These are phyloP conservation scores for Leishmania lainsoni DNA, from an alignment of 208 protist species.

Conservation along the genomic window DNA sequence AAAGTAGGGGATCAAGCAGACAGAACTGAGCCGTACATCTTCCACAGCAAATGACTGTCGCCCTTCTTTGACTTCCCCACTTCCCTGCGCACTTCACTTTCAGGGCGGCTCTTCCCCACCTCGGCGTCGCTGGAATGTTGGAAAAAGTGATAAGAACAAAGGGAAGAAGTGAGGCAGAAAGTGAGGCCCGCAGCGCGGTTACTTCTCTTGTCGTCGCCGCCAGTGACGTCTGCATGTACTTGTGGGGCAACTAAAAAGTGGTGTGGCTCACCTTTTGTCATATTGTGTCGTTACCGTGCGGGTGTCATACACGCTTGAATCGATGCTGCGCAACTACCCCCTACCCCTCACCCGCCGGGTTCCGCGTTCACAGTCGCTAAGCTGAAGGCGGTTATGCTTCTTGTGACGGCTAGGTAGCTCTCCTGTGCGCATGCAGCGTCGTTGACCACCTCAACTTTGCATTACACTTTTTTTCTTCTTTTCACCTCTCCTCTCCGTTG, in stretches of 20 bases:
- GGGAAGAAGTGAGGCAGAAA: not conserved
- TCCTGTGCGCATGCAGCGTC: not conserved
- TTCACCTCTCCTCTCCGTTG: conserved; percentile 5
- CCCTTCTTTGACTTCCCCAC: not conserved
- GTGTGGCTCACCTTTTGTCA: not conserved
- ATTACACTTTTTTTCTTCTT: not conserved
- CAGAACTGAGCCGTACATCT: not conserved
- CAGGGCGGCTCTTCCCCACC: not conserved
- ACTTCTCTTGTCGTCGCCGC: not conserved
- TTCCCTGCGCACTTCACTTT: not conserved
- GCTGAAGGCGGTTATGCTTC: not conserved
- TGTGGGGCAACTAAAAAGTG: not conserved
- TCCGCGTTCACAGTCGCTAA: not conserved
- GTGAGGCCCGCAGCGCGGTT: not conserved
- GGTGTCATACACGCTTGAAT: not conserved
- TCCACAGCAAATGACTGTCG: not conserved
- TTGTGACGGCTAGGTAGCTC: not conserved
- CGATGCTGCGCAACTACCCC: not conserved
- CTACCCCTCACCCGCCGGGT: not conserved
- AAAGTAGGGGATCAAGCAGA: not conserved
- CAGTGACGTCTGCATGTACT: not conserved
- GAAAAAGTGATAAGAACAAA: not conserved
- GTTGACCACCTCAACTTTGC: not conserved
- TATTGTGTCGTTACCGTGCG: not conserved
- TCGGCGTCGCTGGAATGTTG: not conserved